phyloP scores from a whole-genome alignment of 192 early-diverging fungal species.

The Linderina pennispora region DNA sequence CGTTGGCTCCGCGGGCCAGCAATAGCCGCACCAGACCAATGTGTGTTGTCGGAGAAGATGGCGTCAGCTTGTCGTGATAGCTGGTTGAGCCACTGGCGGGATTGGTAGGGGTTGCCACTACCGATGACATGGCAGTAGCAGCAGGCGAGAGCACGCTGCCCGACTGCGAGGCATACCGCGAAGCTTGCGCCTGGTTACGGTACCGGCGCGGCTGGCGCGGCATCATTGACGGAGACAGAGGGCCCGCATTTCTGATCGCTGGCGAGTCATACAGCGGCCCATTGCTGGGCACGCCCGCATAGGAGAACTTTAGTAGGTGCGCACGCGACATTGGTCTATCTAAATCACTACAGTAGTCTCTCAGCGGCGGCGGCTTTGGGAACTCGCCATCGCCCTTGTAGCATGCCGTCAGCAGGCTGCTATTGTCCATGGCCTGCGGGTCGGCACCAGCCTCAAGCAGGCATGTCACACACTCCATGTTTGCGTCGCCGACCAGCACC shows the following conservation, averaged over 20 bases:
- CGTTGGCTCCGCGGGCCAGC: constrained; percentile 25
- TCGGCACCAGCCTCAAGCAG: constrained; percentile 27
- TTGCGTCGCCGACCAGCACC: constrained; percentile 34
- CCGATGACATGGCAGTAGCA: background rate
- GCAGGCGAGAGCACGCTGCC: background rate
- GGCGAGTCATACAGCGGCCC: constrained; percentile 3
- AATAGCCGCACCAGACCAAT: constrained; percentile 25
- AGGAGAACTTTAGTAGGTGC: constrained; percentile 9
- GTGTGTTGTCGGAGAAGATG: constrained; percentile 2
- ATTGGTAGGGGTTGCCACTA: background rate
- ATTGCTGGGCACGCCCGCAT: constrained; percentile 2
- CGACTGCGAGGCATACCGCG: too few relatives aligned
- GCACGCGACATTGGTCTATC: background rate
- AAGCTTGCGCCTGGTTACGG: constrained; percentile 1
- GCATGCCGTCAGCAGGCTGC: constrained; percentile 33
- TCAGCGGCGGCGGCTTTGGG: constrained; percentile 6
- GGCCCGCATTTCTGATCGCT: constrained; percentile 1
- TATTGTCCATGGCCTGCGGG: constrained; percentile 22
- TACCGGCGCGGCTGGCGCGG: constrained; percentile 4
- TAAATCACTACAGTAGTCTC: background rate
- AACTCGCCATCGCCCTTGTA: constrained; percentile 36
- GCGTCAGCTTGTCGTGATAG: too few relatives aligned
- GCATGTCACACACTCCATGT: constrained; percentile 4
- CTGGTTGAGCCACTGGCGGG: background rate
- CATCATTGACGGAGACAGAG: background rate